phyloP scores from a whole-genome alignment of 2,329 filamentous ascomycete genomes.

The Beauveria asiatica region DNA sequence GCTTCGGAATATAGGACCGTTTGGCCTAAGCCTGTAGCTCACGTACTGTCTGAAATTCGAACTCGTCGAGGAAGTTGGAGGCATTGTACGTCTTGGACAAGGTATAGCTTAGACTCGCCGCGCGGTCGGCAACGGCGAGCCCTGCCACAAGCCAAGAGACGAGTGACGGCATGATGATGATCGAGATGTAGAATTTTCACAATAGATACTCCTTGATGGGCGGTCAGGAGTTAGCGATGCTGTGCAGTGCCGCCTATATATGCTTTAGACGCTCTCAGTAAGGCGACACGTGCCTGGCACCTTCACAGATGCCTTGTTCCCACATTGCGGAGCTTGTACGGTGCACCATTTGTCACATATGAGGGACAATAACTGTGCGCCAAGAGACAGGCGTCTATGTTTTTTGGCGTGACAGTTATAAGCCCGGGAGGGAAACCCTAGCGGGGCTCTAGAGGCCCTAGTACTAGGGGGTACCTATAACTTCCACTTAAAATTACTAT shows the following conservation, averaged over 20 bases:
- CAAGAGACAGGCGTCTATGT: no score
- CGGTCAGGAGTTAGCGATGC: no score
- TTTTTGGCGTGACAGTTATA: no score
- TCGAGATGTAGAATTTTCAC: background rate
- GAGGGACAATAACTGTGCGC: no score
- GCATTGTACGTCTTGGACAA: conserved; percentile 15
- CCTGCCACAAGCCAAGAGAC: background rate
- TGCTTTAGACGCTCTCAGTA: background rate
- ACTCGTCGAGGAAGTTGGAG: conserved; percentile 33
- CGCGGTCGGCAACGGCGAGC: conserved; percentile 10
- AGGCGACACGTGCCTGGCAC: background rate
- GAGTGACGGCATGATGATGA: background rate
- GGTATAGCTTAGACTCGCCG: conserved; percentile 12
- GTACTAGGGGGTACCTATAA: no score
- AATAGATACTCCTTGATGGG: background rate
- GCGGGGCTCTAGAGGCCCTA: no score
- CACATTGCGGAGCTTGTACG: background rate
- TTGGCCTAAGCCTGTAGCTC: background rate
- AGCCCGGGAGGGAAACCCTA: no score
- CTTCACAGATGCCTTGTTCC: background rate
- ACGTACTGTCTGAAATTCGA: conserved; percentile 26
- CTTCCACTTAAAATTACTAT: no score
- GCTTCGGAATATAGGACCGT: background rate
- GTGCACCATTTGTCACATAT: no score
- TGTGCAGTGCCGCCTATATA: background rate